Evolutionary conservation across 768 basidiomycete genomes (phyloP).

Genomic region (Amanita pseudoporphyria): DNA sequence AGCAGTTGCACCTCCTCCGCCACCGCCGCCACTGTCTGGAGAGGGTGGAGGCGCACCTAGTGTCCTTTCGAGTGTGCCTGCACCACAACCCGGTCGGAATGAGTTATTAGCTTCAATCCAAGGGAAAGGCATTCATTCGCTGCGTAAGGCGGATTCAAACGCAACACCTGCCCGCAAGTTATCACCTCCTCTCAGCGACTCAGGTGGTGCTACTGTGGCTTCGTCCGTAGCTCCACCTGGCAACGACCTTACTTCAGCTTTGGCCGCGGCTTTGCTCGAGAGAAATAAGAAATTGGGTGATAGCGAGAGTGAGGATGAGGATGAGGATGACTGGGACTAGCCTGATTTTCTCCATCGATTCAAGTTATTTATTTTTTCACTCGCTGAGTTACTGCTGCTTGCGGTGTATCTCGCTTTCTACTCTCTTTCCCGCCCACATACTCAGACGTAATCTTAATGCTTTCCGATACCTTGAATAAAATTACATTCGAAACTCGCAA

Average conservation of each 20-base stretch:
- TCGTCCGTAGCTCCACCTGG: slow-evolving; percentile 35
- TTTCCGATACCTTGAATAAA: too few species aligned
- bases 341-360: not conserved
- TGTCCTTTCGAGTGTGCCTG: slow-evolving; percentile 27
- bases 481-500: too few species aligned
- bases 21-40: slow-evolving; percentile 31
- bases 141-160: slow-evolving; percentile 49
- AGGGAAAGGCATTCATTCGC: slow-evolving; percentile 63
- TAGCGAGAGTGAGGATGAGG: slow-evolving; percentile 73
- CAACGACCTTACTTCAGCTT: slow-evolving; percentile 69
- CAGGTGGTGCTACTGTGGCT: slow-evolving; percentile 23
- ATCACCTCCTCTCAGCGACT: slow-evolving; percentile 22
- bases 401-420: too few species aligned
- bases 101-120: slow-evolving; percentile 75
- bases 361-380: not conserved
- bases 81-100: slow-evolving; percentile 49
- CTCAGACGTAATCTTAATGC: too few species aligned
- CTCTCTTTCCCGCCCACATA: too few species aligned
- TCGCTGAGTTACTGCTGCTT: too few species aligned
- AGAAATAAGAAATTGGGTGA: slow-evolving; percentile 85
- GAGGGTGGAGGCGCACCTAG: slow-evolving; percentile 17
- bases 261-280: slow-evolving; percentile 75
- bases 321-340: slow-evolving; percentile 56
- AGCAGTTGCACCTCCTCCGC: slow-evolving; percentile 1
- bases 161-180: slow-evolving; percentile 24